Conservation (phyloP, 2,329 filamentous ascomycete species). For the Apiospora pterosperma region DNA sequence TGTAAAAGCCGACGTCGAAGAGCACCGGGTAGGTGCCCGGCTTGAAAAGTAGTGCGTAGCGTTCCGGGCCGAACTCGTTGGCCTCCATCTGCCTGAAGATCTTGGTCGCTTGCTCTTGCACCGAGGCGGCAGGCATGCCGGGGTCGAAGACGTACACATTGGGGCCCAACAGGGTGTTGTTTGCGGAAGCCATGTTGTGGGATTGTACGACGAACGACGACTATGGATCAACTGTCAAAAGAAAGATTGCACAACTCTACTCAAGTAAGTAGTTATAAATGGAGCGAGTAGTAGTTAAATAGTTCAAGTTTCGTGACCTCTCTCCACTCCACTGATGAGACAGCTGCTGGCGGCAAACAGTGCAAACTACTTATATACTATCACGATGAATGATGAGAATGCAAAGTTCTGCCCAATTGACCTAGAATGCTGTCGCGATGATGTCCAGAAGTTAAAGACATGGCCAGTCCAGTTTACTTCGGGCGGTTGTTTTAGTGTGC, state of each 20-base stretch:
- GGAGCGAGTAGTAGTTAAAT: not conserved
- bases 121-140: conserved; percentile 23
- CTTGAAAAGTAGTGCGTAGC: conserved; percentile 29
- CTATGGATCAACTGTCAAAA: not conserved
- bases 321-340: not conserved
- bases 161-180: conserved; percentile 26
- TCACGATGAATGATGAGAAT: not conserved
- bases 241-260: not conserved
- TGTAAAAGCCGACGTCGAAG: conserved; percentile 32
- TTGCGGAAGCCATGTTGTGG: conserved; percentile 12
- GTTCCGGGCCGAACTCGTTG: conserved; percentile 28
- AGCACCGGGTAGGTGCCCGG: conserved; percentile 27
- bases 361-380: not conserved
- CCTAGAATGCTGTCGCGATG: not conserved
- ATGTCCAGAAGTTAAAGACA: not conserved
- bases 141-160: conserved; percentile 29
- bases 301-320: not conserved
- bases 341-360: not conserved
- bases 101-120: conserved; percentile 23
- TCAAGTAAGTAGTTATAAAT: too few species aligned
- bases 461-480: too few species aligned
- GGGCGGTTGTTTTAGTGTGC: too few species aligned
- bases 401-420: not conserved
- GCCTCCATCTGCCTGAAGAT: conserved; percentile 31
- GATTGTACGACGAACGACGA: not conserved